These are phyloP conservation scores for Balansia obtecta DNA, from an alignment of 2,329 filamentous ascomycete species.

Conservation along the genomic window DNA sequence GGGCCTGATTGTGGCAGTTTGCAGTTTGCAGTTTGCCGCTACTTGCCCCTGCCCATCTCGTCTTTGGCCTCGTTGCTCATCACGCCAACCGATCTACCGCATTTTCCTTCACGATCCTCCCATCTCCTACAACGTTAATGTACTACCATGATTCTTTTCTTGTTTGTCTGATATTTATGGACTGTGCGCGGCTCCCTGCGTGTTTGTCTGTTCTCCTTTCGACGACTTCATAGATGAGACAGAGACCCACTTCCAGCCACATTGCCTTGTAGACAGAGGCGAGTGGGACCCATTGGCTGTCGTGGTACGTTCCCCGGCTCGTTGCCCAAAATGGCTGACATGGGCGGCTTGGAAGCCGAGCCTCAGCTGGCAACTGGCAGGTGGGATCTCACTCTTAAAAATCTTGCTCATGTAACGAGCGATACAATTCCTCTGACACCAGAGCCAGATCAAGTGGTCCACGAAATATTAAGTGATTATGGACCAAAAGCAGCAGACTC, in stretches of 20 bases:
- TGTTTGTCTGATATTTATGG: background rate
- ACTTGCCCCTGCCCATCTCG: background rate
- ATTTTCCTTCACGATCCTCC: background rate
- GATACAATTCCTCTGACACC: slow-evolving; percentile 7
- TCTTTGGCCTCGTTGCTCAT: background rate
- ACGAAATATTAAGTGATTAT: background rate
- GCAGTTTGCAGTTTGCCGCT: slow-evolving; percentile 1
- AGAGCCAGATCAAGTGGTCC: slow-evolving; percentile 1
- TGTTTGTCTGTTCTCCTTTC: background rate
- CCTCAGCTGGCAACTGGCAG: slow-evolving; percentile 15
- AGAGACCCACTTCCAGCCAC: slow-evolving; percentile 5
- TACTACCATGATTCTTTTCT: background rate
- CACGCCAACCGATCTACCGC: background rate
- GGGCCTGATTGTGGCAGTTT: background rate
- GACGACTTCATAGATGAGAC: background rate
- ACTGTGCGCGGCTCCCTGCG: background rate
- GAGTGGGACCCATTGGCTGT: background rate
- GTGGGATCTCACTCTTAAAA: slow-evolving; percentile 17
- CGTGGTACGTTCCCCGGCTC: background rate
- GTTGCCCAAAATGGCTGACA: slow-evolving; percentile 19
- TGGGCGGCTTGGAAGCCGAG: slow-evolving; percentile 16
- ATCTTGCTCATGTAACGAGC: slow-evolving; percentile 14
- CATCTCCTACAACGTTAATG: background rate
- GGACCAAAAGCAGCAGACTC: background rate
- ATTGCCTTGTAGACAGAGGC: background rate